Base-by-base conservation (phyloP, 169 alveolate species). In the Plasmodium blacklocki region DNA sequence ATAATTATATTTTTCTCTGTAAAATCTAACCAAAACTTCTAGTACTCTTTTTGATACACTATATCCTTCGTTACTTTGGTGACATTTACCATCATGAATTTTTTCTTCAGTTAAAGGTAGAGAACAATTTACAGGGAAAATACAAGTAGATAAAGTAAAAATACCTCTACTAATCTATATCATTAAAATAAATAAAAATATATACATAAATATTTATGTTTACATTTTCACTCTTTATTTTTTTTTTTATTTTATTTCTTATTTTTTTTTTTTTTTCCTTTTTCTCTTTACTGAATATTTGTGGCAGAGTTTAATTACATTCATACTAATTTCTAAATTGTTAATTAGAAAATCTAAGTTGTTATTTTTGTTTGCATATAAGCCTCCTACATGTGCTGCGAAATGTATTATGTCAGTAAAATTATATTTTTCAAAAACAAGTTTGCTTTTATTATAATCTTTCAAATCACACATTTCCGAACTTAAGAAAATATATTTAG, bases 1-100 rank as follows among this genome's bases (percentile, higher is more conserved):
- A 62, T 83, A 83, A 15, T 83, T 83, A 49, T 83, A 83, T 83
- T 83, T 83, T 83, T 83, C 91, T 60, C 91, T 83, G 32, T 83
- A 83, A 68, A 56, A 83, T 15, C 91, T 19, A 15, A 83, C 91
- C 85, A 83, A 32, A 29, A 83, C 43, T 83, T 83, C 91, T 49
- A 83, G 49, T 29, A 83, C 80, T 83, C 91, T 83, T 83, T 83
- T 83, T 21, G 91, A 83, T 32, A 59, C n/a, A 73, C 91, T 83
- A 60, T 83, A 83, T 39, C 91, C 91, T 67, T 83, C 91, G 59
- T 83, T 83, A 72, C 91, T 83, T 49, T 68, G 63, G 54, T 83
- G 91, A 8, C 91, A 83, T 32, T 72, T 23, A 15, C 83, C 91
- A 23, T 83, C 74, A 68, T 83, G 91, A 21, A 83, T 70, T 39